These are phyloP conservation scores for Pseudoturritis turrita DNA, from an alignment of 345 rosid genomes.

Conservation along the genomic window DNA sequence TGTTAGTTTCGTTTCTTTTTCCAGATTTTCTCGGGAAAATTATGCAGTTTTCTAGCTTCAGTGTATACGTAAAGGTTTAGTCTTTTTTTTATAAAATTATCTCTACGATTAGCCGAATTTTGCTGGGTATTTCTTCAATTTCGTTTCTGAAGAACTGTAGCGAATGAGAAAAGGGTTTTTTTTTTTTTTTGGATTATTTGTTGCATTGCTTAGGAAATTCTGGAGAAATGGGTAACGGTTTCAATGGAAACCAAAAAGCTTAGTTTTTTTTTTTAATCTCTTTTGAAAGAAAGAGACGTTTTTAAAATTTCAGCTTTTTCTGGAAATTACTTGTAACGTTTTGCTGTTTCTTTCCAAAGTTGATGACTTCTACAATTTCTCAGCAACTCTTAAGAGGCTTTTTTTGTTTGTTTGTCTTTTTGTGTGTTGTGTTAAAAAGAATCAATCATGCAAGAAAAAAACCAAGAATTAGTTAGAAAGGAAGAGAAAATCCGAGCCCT, in stretches of 20 bases:
- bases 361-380: neutral
- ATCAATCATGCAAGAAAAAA: conserved; percentile 32
- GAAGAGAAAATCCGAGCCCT: conserved; percentile 29
- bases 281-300: neutral
- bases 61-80: neutral
- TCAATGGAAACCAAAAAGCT: neutral
- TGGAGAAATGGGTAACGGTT: no score
- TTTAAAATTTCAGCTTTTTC: neutral
- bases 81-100: neutral
- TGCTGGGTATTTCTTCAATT: neutral
- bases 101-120: neutral
- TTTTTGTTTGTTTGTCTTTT: neutral
- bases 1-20: neutral
- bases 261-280: no score
- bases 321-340: conserved; percentile 14
- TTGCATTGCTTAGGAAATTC: neutral
- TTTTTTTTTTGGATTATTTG: neutral
- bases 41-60: neutral
- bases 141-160: neutral
- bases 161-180: neutral
- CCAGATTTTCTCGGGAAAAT: neutral
- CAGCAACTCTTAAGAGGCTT: neutral
- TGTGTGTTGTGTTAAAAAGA: conserved; percentile 16
- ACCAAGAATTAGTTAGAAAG: conserved; percentile 24
- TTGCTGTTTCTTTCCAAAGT: neutral